phyloP scores from a whole-genome alignment of 257 asterid genomes.

The Lantana camara region DNA sequence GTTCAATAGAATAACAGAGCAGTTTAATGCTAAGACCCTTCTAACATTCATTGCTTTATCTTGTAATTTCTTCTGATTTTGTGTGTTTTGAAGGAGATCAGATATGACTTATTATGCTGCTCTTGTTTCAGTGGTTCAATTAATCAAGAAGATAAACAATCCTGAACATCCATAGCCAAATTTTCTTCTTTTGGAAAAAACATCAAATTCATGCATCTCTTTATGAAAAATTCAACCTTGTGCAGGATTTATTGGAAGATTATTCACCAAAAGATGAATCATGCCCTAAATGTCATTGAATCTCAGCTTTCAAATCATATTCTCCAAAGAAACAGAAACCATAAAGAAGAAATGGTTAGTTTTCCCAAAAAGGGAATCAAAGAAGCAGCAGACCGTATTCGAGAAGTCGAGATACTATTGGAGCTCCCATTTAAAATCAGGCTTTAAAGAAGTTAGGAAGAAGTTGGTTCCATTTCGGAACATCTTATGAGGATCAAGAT shows the following conservation, averaged over 20 bases:
- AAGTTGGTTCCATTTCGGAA: conserved; percentile 2
- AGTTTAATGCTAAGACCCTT: too few relatives aligned
- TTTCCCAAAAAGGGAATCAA: too few relatives aligned
- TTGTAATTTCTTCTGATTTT: too few relatives aligned
- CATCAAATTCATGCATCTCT: neutral
- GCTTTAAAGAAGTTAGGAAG: neutral
- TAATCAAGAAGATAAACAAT: neutral
- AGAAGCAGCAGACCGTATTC: too few relatives aligned
- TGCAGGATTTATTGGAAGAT: neutral
- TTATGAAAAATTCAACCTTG: neutral
- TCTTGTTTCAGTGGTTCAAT: neutral
- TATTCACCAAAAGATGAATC: neutral
- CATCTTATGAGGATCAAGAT: neutral
- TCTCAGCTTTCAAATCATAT: neutral
- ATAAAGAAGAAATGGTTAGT: too few relatives aligned
- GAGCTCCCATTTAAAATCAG: too few relatives aligned
- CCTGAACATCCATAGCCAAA: neutral
- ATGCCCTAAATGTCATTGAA: neutral
- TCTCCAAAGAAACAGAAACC: too few relatives aligned
- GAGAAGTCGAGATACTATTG: too few relatives aligned
- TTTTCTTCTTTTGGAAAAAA: neutral
- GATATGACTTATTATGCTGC: conserved; percentile 14
- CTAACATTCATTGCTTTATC: too few relatives aligned
- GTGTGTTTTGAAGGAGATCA: too few relatives aligned
- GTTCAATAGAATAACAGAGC: too few relatives aligned